A percentile compares a stretch with the other conserved stretches of the same genome.
Evolutionary conservation across 2,329 filamentous ascomycete genomes (phyloP).

Genomic region (Incumbomyces delicatus): DNA sequence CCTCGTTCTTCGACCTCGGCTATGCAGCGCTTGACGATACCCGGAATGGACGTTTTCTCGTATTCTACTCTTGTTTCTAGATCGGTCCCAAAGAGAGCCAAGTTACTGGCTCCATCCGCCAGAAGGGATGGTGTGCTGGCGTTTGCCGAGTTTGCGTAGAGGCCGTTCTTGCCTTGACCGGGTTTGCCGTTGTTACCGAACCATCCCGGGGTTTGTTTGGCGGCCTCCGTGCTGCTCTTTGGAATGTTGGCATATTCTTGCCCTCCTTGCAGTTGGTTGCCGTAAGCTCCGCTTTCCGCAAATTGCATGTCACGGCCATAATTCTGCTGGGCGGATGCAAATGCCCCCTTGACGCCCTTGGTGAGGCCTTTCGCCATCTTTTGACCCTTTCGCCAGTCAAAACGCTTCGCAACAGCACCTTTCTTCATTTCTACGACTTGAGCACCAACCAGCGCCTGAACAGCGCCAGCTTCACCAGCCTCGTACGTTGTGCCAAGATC

Average conservation of each 20-base stretch:
- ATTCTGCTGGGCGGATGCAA: conserved; percentile 54
- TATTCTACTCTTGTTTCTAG: conserved; percentile 74
- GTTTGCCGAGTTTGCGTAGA: conserved; percentile 31
- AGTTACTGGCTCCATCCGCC: conserved; percentile 32
- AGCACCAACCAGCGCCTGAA: conserved; percentile 58
- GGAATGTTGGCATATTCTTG: conserved; percentile 24
- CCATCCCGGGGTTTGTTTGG: conserved; percentile 48
- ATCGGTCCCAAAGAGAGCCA: conserved; percentile 67
- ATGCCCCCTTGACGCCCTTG: conserved; percentile 88
- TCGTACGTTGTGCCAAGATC: conserved; percentile 52
- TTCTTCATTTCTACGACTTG: conserved; percentile 93
- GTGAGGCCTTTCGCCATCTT: conserved; percentile 88
- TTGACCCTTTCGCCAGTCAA: conserved; percentile 98
- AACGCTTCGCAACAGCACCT: conserved; percentile 77
- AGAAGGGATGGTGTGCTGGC: conserved; percentile 34
- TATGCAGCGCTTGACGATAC: conserved; percentile 85
- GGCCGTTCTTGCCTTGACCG: conserved; percentile 22
- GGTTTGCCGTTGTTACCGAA: conserved; percentile 46
- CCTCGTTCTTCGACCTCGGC: conserved; percentile 89
- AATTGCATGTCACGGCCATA: conserved; percentile 39
- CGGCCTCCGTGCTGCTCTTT: conserved; percentile 29
- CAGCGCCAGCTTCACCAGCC: conserved; percentile 56
- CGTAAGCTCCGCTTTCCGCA: conserved; percentile 60
- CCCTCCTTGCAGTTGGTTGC: conserved; percentile 35
- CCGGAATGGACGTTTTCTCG: conserved; percentile 81